phyloP scores from a whole-genome alignment of 1,139 yeast species.

The Yamadazyma siamensis region DNA sequence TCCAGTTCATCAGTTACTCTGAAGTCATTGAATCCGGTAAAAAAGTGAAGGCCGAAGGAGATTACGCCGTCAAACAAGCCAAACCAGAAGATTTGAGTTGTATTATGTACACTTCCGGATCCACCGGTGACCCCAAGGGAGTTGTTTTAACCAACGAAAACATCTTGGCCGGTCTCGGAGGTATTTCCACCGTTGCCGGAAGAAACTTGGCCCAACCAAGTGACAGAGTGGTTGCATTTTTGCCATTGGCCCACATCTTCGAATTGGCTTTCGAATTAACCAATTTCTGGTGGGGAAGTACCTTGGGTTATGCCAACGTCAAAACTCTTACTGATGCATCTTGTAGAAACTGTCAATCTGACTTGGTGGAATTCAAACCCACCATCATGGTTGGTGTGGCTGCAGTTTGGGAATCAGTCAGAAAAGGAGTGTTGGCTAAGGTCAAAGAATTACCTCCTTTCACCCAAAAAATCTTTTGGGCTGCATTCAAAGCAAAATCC shows the following conservation, averaged over 20 bases:
- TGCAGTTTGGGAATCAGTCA: slow-evolving; percentile 95
- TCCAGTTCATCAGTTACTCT: slow-evolving; percentile 59
- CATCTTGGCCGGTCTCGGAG: slow-evolving; percentile 80
- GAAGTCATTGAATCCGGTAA: slow-evolving; percentile 69
- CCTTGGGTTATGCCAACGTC: slow-evolving; percentile 87
- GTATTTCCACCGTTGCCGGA: slow-evolving; percentile 66
- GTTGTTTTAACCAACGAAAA: slow-evolving; percentile 80
- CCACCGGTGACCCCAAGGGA: slow-evolving; percentile 98
- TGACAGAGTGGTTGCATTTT: slow-evolving; percentile 79
- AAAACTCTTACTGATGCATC: slow-evolving; percentile 85
- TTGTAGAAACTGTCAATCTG: slow-evolving; percentile 82
- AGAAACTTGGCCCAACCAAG: slow-evolving; percentile 46
- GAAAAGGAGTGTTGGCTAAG: slow-evolving; percentile 86
- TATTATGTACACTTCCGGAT: slow-evolving; percentile 98
- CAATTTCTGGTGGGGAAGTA: slow-evolving; percentile 85
- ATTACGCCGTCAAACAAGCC: slow-evolving; percentile 16
- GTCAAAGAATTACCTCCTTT: slow-evolving; percentile 63
- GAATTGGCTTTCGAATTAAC: slow-evolving; percentile 86
- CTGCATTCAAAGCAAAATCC: slow-evolving; percentile 72
- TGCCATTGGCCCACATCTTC: slow-evolving; percentile 95
- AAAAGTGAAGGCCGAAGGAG: slow-evolving; percentile 23
- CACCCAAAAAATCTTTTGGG: slow-evolving; percentile 85
- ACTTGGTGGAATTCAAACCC: slow-evolving; percentile 83
- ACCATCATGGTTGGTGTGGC: slow-evolving; percentile 98
- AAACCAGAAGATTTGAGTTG: slow-evolving; percentile 69